Evolutionary conservation across 2,329 filamentous ascomycete genomes (phyloP).

Genomic region (Tolypocladium guangdongense): DNA sequence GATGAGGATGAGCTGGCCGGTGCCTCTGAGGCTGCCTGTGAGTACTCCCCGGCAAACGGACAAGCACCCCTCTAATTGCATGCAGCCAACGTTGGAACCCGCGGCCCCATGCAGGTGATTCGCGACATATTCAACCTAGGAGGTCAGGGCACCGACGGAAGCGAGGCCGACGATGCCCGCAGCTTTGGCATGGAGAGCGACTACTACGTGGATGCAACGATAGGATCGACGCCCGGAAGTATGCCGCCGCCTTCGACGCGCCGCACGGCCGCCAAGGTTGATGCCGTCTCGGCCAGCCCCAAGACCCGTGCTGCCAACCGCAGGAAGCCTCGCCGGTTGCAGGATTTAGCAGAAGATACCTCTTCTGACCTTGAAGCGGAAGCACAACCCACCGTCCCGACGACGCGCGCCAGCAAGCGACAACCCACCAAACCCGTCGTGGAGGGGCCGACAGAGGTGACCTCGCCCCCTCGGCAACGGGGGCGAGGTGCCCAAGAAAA

Average conservation of each 20-base stretch:
- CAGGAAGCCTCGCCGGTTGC: neutral
- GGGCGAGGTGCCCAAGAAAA: neutral
- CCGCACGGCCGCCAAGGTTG: neutral
- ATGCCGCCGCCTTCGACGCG: neutral
- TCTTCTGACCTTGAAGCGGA: neutral
- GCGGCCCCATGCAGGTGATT: neutral
- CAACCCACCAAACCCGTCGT: neutral
- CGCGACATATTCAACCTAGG: neutral
- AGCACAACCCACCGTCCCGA: neutral
- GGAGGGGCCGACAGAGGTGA: neutral
- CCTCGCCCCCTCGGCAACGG: neutral
- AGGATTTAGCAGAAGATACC: neutral
- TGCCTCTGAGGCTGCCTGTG: neutral
- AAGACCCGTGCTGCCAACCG: neutral
- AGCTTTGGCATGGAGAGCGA: conserved; percentile 26
- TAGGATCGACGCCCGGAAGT: conserved; percentile 16
- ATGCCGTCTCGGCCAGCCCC: neutral
- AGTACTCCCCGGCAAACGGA: neutral
- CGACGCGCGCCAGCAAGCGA: neutral
- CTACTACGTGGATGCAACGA: conserved; percentile 25
- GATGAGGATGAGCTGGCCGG: conserved; percentile 12
- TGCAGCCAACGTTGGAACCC: neutral
- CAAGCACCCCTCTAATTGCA: neutral
- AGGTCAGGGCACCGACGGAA: conserved; percentile 4
- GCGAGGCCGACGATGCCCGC: conserved; percentile 19